Percentiles rank a stretch among this genome's conserved stretches.
These are phyloP conservation scores for Fusarium domesticum DNA, from an alignment of 2,329 filamentous ascomycete species.

Conservation along the genomic window DNA sequence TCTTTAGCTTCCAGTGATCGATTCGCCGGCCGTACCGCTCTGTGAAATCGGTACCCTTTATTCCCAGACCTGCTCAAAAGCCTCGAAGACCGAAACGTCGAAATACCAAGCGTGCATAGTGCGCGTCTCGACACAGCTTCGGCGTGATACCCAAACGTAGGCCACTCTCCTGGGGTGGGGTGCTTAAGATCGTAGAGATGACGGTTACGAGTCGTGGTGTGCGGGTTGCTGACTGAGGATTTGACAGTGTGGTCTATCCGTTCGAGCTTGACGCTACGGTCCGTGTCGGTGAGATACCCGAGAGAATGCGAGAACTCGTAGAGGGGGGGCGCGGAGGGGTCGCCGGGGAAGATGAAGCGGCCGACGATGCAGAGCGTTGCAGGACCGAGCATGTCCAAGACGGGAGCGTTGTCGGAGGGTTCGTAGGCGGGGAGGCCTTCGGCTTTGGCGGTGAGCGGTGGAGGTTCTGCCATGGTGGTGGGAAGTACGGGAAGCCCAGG, in stretches of 20 bases:
- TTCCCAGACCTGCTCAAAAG: constrained; percentile 18
- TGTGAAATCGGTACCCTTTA: constrained; percentile 31
- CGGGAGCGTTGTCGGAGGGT: constrained; percentile 7
- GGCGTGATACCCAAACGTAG: constrained; percentile 34
- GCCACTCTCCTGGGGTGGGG: constrained; percentile 25
- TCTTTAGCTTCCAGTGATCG: constrained; percentile 21
- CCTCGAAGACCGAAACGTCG: constrained; percentile 22
- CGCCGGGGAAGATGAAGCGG: constrained; percentile 34
- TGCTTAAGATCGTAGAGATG: constrained; percentile 38
- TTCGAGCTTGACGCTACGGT: constrained; percentile 32
- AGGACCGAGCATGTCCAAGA: constrained; percentile 24
- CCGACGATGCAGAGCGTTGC: constrained; percentile 34
- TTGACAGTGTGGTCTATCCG: constrained; percentile 32
- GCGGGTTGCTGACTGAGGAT: constrained; percentile 21
- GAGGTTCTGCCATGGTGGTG: constrained; percentile 14
- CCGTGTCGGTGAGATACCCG: constrained; percentile 32
- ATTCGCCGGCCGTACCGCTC: constrained; percentile 27
- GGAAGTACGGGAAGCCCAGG: background rate
- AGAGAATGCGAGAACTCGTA: constrained; percentile 39
- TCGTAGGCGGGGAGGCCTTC: constrained; percentile 26
- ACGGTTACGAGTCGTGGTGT: constrained; percentile 28
- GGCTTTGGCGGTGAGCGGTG: constrained; percentile 3
- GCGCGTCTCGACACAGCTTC: constrained; percentile 31
- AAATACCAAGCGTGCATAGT: constrained; percentile 31
- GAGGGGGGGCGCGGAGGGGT: constrained; percentile 29